These are phyloP conservation scores for Cucumis variabilis DNA, from an alignment of 331 rosid genomes.

Conservation along the genomic window DNA sequence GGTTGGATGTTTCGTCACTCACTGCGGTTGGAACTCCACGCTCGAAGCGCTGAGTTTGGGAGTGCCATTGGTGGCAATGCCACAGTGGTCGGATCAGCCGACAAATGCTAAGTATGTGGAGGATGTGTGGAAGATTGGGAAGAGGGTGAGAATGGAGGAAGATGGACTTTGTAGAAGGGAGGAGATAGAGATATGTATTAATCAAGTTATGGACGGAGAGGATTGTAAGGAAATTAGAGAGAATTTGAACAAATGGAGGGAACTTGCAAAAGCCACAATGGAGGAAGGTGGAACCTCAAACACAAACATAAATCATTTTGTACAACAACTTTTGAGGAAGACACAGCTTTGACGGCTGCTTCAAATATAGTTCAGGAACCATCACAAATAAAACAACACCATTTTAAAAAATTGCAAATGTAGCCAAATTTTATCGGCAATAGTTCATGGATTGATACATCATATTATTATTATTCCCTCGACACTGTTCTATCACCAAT, in stretches of 20 bases:
- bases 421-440: too few relatives aligned
- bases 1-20: background rate
- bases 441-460: too few relatives aligned
- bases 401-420: too few relatives aligned
- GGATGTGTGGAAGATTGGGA: slow-evolving; percentile 10
- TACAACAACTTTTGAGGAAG: background rate
- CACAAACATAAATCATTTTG: background rate
- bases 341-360: background rate
- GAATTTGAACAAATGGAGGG: background rate
- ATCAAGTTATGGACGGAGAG: slow-evolving; percentile 16
- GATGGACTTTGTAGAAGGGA: background rate
- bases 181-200: background rate
- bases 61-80: background rate
- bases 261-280: background rate
- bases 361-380: too few relatives aligned
- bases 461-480: too few relatives aligned
- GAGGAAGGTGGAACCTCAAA: slow-evolving; percentile 5
- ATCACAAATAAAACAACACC: too few relatives aligned
- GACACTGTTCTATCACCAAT: too few relatives aligned
- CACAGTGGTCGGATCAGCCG: background rate
- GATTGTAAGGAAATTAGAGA: background rate
- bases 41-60: background rate
- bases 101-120: slow-evolving; percentile 2
- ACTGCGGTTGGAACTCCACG: background rate
- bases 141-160: background rate